A percentile compares a stretch with the other conserved stretches of the same genome.
phyloP scores from a whole-genome alignment of 345 rosid species.

The Viola odorata region DNA sequence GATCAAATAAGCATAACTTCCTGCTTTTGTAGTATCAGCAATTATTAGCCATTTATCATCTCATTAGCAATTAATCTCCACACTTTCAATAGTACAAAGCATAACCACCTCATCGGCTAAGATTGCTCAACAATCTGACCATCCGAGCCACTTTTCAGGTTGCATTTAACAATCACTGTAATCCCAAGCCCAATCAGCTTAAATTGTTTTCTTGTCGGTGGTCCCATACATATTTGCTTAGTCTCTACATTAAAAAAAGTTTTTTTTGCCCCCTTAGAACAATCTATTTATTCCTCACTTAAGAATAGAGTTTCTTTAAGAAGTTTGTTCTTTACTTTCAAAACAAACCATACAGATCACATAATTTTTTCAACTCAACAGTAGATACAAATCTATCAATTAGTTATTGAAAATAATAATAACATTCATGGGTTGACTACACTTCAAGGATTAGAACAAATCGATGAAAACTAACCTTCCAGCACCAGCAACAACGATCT shows the following conservation, averaged over 20 bases:
- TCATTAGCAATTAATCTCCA: too few species aligned
- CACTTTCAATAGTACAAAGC: neutral
- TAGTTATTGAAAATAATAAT: too few species aligned
- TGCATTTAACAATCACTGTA: neutral
- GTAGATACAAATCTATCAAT: too few species aligned
- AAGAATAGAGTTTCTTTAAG: neutral
- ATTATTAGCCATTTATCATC: too few species aligned
- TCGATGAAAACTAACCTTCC: conserved; percentile 56
- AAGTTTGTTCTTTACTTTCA: neutral
- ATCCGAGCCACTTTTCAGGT: neutral
- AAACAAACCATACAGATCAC: neutral
- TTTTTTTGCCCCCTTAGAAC: too few species aligned
- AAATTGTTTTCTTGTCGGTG: neutral
- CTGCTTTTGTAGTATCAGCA: too few species aligned
- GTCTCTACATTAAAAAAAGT: too few species aligned
- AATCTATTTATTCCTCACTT: too few species aligned
- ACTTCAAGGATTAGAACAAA: neutral
- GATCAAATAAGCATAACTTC: too few species aligned
- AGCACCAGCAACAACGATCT: conserved; percentile 98
- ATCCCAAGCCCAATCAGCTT: neutral
- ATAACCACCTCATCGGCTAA: conserved; percentile 1
- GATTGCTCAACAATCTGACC: neutral
- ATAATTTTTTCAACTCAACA: too few species aligned
- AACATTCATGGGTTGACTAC: too few species aligned
- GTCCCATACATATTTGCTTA: too few species aligned